Evolutionary conservation across 148 eudicot species (phyloP).

Genomic region (Amaranthus palmeri): DNA sequence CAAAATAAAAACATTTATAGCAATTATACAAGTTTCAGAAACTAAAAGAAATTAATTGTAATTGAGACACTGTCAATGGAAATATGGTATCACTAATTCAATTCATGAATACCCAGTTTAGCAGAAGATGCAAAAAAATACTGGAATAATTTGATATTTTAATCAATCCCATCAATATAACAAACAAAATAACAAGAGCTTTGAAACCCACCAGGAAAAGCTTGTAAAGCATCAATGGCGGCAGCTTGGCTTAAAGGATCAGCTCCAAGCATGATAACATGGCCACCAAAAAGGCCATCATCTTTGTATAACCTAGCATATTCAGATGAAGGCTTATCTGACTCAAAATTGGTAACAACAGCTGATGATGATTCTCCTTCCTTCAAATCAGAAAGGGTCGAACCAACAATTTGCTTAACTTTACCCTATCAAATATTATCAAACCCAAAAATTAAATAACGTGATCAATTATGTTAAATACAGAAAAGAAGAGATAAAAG

Average conservation of each 20-base stretch:
- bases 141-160: not conserved
- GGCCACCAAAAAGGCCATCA: slow-evolving; percentile 81
- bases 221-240: slow-evolving; percentile 61
- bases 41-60: too few relatives aligned
- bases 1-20: too few relatives aligned
- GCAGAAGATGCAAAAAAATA: not conserved
- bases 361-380: slow-evolving; percentile 34
- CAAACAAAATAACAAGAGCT: not conserved
- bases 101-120: not conserved
- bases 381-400: slow-evolving; percentile 68
- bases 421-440: slow-evolving; percentile 53
- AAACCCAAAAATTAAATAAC: not conserved
- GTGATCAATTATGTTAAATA: not conserved
- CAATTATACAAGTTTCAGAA: not conserved
- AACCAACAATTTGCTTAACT: slow-evolving; percentile 92
- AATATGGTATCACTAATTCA: not conserved
- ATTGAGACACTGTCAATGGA: not conserved
- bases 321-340: slow-evolving; percentile 75
- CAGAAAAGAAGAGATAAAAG: not conserved
- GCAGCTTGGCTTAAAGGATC: slow-evolving; percentile 70
- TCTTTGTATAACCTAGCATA: slow-evolving; percentile 75
- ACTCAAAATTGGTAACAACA: slow-evolving; percentile 72
- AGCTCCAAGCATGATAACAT: slow-evolving; percentile 87
- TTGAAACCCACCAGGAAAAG: slow-evolving; percentile 61
- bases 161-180: not conserved